phyloP scores from a whole-genome alignment of 2,329 filamentous ascomycete genomes.

The Alternaria brassicae region DNA sequence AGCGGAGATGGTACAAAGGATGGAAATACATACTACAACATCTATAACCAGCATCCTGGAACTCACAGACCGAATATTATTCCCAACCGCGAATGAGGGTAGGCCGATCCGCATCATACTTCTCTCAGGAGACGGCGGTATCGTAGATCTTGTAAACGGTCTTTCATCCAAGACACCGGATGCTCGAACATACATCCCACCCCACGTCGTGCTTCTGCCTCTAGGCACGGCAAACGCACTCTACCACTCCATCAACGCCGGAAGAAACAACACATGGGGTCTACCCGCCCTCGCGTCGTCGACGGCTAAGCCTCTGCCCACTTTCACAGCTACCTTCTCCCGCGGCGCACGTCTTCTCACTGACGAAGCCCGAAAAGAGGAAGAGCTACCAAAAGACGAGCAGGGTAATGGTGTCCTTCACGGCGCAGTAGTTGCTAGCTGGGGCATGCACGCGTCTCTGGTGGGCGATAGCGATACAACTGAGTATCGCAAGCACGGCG shows the following conservation, averaged over 20 bases:
- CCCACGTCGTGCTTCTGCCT: slow-evolving; percentile 63
- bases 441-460: slow-evolving; percentile 86
- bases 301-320: slow-evolving; percentile 48
- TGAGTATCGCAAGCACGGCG: slow-evolving; percentile 78
- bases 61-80: slow-evolving; percentile 62
- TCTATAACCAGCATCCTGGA: slow-evolving; percentile 69
- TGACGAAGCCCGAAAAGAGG: slow-evolving; percentile 55
- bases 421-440: slow-evolving; percentile 86
- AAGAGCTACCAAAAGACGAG: slow-evolving; percentile 33
- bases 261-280: slow-evolving; percentile 51
- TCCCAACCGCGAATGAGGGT: slow-evolving; percentile 59
- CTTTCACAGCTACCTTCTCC: slow-evolving; percentile 56
- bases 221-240: slow-evolving; percentile 61
- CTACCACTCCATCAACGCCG: slow-evolving; percentile 54
- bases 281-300: slow-evolving; percentile 49
- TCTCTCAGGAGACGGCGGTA: slow-evolving; percentile 85
- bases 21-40: slow-evolving; percentile 67
- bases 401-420: slow-evolving; percentile 53
- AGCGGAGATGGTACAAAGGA: slow-evolving; percentile 45
- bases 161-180: slow-evolving; percentile 51
- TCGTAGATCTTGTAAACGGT: slow-evolving; percentile 82
- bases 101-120: slow-evolving; percentile 66
- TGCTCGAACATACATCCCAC: slow-evolving; percentile 51
- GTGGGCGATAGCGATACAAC: slow-evolving; percentile 90
- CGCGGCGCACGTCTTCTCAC: slow-evolving; percentile 52